These are phyloP conservation scores for Sphenostylis stenocarpa DNA, from an alignment of 306 rosid genomes.

Conservation along the genomic window DNA sequence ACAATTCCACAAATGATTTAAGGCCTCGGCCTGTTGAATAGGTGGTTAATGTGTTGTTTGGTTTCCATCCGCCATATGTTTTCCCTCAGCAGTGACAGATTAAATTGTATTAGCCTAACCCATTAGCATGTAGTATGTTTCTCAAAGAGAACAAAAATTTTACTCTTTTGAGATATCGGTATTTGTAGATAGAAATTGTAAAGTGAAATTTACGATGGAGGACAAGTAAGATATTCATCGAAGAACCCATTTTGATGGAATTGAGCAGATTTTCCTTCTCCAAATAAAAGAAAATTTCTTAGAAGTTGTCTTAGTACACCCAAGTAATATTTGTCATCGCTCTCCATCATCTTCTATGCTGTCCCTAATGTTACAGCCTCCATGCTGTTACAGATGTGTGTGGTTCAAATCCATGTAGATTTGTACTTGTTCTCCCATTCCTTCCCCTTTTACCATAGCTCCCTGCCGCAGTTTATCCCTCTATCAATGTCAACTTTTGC, in stretches of 20 bases:
- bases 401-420: not conserved
- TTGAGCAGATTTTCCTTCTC: too few species aligned
- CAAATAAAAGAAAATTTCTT: too few species aligned
- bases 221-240: not conserved
- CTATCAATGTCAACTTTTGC: not conserved
- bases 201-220: too few species aligned
- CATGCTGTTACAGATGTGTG: not conserved
- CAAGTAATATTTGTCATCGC: not conserved
- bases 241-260: not conserved
- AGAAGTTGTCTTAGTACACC: too few species aligned
- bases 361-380: not conserved
- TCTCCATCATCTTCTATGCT: not conserved
- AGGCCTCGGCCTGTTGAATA: too few species aligned
- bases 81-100: too few species aligned
- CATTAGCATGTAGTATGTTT: not conserved
- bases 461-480: not conserved
- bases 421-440: too few species aligned
- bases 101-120: not conserved
- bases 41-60: too few species aligned
- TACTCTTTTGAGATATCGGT: not conserved
- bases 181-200: not conserved
- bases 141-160: not conserved
- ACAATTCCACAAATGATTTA: too few species aligned
- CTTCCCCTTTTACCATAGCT: not conserved
- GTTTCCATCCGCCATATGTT: too few species aligned